Evolutionary conservation across 192 early-diverging fungal species (phyloP), one percentile per base, ranked within the genome.

Genomic region (Umbelopsis vinacea): DNA sequence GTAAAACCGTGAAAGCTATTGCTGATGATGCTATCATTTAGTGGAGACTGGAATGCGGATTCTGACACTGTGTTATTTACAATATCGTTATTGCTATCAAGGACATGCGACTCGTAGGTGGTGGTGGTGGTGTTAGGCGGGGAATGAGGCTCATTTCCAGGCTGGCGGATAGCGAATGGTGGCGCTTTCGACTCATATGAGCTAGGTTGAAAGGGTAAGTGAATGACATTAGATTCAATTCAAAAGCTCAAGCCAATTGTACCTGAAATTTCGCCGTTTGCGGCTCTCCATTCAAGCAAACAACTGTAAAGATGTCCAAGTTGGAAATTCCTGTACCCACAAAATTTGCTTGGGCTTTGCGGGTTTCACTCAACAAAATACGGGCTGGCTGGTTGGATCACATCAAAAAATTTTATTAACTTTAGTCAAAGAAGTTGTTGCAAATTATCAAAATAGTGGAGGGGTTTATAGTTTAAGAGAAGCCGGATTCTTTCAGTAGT

Each of bases 401-500:
- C 2, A 1, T 11, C 11, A 43, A 12, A 43, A 43, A 12, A 43
- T 43, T 43, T 43, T 43, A 43, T 43, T 43, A 43, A 43, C 40
- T 43, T n/a, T 43, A 43, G 40, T 43, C 40, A 43, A 12, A 6
- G 40, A 11, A 43, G 11, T 43, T 43, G 6, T 6, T n/a, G n/a
- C n/a, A n/a, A n/a, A n/a, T n/a, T n/a, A n/a, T n/a, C n/a, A n/a
- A 43, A 43, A 43, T 43, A 43, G 2, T 43, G 29, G 29, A 11
- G 40, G n/a, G n/a, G 40, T 43, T 43, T 43, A 43, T 43, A 43
- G 40, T 37, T 63, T 63, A 63, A 63, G 57, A 63, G 57, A 93
- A 88, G 12, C 91, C 91, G 10, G 89, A 91, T 74, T 93, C 90
- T 60, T 86, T 84, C 35, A 93, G 78, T 74, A 92, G 77, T 69